phyloP scores from a whole-genome alignment of 208 protist genomes.

The Herpetomonas samuelpessoai region DNA sequence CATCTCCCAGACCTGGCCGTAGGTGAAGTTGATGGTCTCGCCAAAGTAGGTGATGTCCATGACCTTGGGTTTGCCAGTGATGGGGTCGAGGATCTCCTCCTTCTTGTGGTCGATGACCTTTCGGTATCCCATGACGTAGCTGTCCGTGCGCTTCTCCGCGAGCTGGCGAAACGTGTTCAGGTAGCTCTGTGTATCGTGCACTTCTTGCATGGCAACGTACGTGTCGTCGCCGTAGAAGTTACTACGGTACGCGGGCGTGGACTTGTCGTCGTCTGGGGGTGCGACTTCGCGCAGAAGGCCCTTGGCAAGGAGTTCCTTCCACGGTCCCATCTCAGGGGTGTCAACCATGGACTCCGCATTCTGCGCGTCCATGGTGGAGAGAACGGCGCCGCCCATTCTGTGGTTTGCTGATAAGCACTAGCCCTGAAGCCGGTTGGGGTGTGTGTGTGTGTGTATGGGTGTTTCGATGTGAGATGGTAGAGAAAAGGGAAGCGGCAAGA shows the following conservation, averaged over 20 bases:
- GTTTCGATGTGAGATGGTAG: constrained; percentile 1
- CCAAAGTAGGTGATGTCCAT: constrained; percentile 32
- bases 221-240: constrained; percentile 3
- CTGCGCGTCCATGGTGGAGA: constrained; percentile 15
- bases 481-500: neutral
- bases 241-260: constrained; percentile 20
- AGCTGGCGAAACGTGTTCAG: constrained; percentile 9
- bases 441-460: constrained; percentile 12
- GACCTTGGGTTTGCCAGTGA: constrained; percentile 15
- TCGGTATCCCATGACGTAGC: constrained; percentile 27
- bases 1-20: constrained; percentile 22
- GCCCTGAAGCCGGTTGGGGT: neutral
- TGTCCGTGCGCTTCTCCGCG: constrained; percentile 1
- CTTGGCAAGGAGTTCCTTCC: constrained; percentile 5
- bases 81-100: constrained; percentile 12
- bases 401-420: neutral
- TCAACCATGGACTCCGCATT: constrained; percentile 11
- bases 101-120: constrained; percentile 17
- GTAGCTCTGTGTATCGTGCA: constrained; percentile 8
- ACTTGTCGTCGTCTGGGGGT: constrained; percentile 11
- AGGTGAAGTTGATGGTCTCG: constrained; percentile 20
- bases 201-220: constrained; percentile 12
- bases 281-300: constrained; percentile 6
- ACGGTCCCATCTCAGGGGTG: constrained; percentile 1
- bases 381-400: constrained; percentile 1